Base-by-base conservation (phyloP, 2,329 filamentous ascomycete species). In the Verticillium nonalfalfae region DNA sequence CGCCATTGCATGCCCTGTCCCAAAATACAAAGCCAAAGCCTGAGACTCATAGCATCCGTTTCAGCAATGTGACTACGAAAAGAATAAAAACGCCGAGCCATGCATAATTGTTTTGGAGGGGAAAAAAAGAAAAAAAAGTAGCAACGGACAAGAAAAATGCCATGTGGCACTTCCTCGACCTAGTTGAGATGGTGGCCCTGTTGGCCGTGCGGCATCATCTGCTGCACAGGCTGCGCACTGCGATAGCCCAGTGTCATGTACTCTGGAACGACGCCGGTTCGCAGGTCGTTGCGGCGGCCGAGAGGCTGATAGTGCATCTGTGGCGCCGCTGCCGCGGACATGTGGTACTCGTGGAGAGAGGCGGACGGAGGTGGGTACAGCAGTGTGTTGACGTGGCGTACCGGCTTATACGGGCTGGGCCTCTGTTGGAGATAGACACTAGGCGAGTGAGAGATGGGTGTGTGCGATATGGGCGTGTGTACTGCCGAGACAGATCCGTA, bases 401-500 rank as follows among this genome's bases (percentile, higher is more conserved):
- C 89, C 1, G 94, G 94, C 65, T 92, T 90, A 75, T 98, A 98
- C 3, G 95, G 95, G 60, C 94, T 98, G 65, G 90, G 88, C 61
- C 95, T 86, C 72, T 97, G 91, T 70, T 91, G 90, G 40, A 97
- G 81, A 75, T 96, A 96, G 69, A 91, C 86, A 11, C 90, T 93
- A 1, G 94, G 94, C 36, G 95, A 98, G 65, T 95, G 84, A 36
- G 90, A 89, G 55, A 86, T 85, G 6, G 89, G 87, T 9, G 87
- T 85, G 57, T 87, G 83, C 4, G 68, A 68, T 45, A 75, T 70
- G 1, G 89, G 88, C 9, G 87, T 85, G 59, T 86, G 83, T 11
- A 82, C 77, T 11, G 78, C 75, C 2, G 85, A 83, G 57, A 67
- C 72, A 55, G 81, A 78, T 7, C 78, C 78, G 59, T 84, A 90